phyloP scores from a whole-genome alignment of 2,329 filamentous ascomycete species.

The Aspergillus viridinutans region DNA sequence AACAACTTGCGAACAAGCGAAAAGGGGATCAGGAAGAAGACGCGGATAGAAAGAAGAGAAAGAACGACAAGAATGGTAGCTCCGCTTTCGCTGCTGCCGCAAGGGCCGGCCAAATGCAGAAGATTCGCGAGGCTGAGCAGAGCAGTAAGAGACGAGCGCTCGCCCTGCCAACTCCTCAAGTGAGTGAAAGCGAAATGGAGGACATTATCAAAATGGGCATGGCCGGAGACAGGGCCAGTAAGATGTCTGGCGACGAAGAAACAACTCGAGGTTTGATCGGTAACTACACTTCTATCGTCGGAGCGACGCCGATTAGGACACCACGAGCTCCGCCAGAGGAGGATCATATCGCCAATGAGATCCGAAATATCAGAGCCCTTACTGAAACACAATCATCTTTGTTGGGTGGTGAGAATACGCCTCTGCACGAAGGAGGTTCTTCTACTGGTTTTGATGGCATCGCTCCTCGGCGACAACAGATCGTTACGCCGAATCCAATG shows the following conservation, averaged over 20 bases:
- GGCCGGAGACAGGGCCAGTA: slow-evolving; percentile 79
- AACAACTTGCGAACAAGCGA: slow-evolving; percentile 84
- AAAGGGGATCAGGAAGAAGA: slow-evolving; percentile 88
- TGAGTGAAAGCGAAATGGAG: slow-evolving; percentile 87
- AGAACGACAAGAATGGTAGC: slow-evolving; percentile 79
- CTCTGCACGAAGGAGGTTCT: slow-evolving; percentile 71
- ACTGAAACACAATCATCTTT: slow-evolving; percentile 93
- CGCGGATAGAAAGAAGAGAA: slow-evolving; percentile 74
- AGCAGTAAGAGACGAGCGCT: slow-evolving; percentile 85
- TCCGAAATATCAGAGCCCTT: slow-evolving; percentile 84
- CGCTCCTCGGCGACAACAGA: slow-evolving; percentile 71
- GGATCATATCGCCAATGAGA: slow-evolving; percentile 94
- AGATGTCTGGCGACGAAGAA: slow-evolving; percentile 72
- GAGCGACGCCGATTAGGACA: slow-evolving; percentile 82
- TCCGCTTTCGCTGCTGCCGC: slow-evolving; percentile 80
- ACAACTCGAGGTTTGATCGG: slow-evolving; percentile 81
- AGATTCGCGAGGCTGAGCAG: slow-evolving; percentile 91
- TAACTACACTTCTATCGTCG: slow-evolving; percentile 78
- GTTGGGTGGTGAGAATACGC: slow-evolving; percentile 89
- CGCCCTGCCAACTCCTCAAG: slow-evolving; percentile 82
- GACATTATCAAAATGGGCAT: slow-evolving; percentile 99
- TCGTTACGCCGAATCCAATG: slow-evolving; percentile 92
- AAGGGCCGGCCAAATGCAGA: slow-evolving; percentile 91
- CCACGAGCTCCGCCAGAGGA: slow-evolving; percentile 88
- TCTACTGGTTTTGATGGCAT: slow-evolving; percentile 88